Evolutionary conservation across 768 basidiomycete genomes (phyloP), one percentile per base, ranked within the genome.

Genomic region (Pisolithus marmoratus): DNA sequence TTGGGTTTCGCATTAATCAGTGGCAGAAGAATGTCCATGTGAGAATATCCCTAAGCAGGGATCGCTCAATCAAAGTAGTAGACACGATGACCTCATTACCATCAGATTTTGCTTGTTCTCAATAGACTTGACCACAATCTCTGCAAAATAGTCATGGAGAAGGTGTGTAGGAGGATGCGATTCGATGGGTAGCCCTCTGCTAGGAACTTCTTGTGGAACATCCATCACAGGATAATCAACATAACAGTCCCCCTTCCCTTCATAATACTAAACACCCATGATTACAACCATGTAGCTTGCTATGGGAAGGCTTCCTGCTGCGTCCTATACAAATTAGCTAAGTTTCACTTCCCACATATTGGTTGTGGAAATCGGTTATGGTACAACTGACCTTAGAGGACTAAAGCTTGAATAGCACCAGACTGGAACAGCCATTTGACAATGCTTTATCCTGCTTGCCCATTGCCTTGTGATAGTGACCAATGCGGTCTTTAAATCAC

Each of bases 21-120:
- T 94, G 83, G 70, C 98, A 98, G 76, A 97, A 92, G 75, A 89
- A 96, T 12, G 94, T 94, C 96, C 96, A 99, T 0, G 96, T 99
- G 61, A 96, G 74, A 64, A 96, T 96, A 69, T 99, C 95, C n/a
- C 84, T 91, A 57, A 15, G 31, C 5, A 44, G 40, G 0, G 45
- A 38, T 49, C 45, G 23, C 15, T 48, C 17, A 52, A 43, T 15
- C 23, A 29, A 27, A 1, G 5, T 20, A 11, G 19, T 4, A 14
- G 20, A n/a, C 27, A 19, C 11, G 42, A 29, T 22, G 20, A n/a
- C 11, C 20, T 15, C 23, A 67, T 23, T 54, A 87, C 89, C 87
- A 93, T 89, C 0, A 90, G 90, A 65, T 96, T 92, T 69, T 99
- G 95, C 74, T 99, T 99, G 70, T 97, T 98, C 72, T 98, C 94